Base-by-base conservation (phyloP, 2,329 filamentous ascomycete genomes). In the Capronia epimyces region DNA sequence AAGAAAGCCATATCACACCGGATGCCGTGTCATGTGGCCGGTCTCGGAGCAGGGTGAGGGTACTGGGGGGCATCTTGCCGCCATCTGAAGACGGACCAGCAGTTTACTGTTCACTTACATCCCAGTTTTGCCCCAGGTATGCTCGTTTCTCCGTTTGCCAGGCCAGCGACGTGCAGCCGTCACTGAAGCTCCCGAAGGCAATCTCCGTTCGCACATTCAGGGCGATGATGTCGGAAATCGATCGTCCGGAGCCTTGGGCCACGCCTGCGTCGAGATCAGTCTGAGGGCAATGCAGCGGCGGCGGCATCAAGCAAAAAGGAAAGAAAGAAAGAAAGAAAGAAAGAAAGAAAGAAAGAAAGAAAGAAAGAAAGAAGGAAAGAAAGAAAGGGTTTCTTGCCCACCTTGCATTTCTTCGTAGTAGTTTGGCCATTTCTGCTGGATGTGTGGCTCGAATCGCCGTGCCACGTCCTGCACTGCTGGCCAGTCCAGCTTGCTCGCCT, bases 121-220 rank as follows among this genome's bases (percentile, higher is more conserved):
- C 77, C 78, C 78, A 81, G 44, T 80, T 81, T 64, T 80, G 78
- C 3, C 69, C 74, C 4, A 80, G 60, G 46, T 71, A 72, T 6
- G 65, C 53, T 13, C 58, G 46, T 2, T 63, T 58, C 1, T 47
- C 53, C 2, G 69, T 75, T 32, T 69, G 67, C 75, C 75, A 80
- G 3, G 69, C 70, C 3, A 81, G 59, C 16, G 74, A 69, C 2
- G 79, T 80, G 56, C 79, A 82, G 8, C 78, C 79, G 59, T 82
- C 79, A 34, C 66, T 74, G 54, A 78, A 79, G 37, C 74, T 61
- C 0, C 78, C 78, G 51, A 79, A 77, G 0, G 76, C 73, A 43
- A 81, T 79, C 62, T 81, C 78, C 0, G 77, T 81, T 3, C 79
- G 71, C 20, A 79, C 76, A 53, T 82, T 81, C 42, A 81, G 62